A percentile compares a stretch with the other conserved stretches of the same genome.
Evolutionary conservation across 2,329 filamentous ascomycete genomes (phyloP).

Genomic region (Nothopassalora personata): DNA sequence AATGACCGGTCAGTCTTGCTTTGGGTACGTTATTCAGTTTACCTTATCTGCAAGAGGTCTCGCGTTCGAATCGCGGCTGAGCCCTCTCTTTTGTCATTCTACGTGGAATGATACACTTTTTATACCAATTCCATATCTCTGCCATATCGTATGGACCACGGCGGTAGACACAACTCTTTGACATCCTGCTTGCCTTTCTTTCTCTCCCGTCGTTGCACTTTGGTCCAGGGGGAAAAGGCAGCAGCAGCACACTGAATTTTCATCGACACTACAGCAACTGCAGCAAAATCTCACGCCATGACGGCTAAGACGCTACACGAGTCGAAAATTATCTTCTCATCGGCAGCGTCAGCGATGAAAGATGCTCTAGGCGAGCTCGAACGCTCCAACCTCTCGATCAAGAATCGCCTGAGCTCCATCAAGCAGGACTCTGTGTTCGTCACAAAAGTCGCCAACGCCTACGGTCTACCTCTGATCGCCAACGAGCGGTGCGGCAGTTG

Average conservation of each 20-base stretch:
- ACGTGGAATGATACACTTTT: background rate
- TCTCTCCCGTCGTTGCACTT: too few relatives aligned
- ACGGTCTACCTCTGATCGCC: slow-evolving; percentile 67
- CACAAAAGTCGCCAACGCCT: slow-evolving; percentile 51
- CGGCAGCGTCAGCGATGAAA: slow-evolving; percentile 59
- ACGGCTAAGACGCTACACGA: slow-evolving; percentile 7
- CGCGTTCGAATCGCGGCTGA: background rate
- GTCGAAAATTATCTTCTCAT: slow-evolving; percentile 50
- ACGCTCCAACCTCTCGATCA: slow-evolving; percentile 68
- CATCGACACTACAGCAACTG: too few relatives aligned
- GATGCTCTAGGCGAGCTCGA: slow-evolving; percentile 66
- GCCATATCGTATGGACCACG: background rate
- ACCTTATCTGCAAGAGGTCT: background rate
- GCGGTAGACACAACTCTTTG: background rate
- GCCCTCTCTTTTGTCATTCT: background rate
- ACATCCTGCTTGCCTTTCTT: too few relatives aligned
- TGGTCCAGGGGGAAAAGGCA: too few relatives aligned
- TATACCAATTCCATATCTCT: background rate
- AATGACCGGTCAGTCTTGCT: background rate
- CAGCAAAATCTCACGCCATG: too few relatives aligned
- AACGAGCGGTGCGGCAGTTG: slow-evolving; percentile 96
- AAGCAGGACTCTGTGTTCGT: slow-evolving; percentile 72
- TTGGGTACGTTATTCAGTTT: background rate
- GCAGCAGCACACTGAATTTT: background rate
- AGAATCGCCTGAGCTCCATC: slow-evolving; percentile 79